These are phyloP conservation scores for Corrigiola litoralis DNA, from an alignment of 179 eudicot genomes.

Conservation along the genomic window DNA sequence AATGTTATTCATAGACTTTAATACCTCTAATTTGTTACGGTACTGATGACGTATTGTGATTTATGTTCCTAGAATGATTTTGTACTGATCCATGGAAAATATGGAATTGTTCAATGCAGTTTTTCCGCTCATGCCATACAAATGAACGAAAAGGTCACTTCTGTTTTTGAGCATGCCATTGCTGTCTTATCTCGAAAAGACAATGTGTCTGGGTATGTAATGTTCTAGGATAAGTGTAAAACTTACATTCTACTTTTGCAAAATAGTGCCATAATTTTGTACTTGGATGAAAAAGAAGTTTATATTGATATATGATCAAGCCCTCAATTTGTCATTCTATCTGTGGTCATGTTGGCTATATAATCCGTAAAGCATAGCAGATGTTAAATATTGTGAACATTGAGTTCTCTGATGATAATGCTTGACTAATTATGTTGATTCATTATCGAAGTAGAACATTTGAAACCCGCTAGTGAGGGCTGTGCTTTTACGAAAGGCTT, in stretches of 20 bases:
- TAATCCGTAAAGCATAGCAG: background rate
- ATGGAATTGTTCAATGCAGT: conserved; percentile 40
- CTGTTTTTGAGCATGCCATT: conserved; percentile 83
- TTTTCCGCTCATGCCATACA: conserved; percentile 94
- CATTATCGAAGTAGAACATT: no score
- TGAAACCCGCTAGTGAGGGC: no score
- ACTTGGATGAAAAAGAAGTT: background rate
- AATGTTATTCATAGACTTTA: conserved; percentile 20
- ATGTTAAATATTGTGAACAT: no score
- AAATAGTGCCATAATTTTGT: background rate
- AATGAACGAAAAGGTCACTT: conserved; percentile 85
- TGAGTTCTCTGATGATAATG: no score
- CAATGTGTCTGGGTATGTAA: conserved; percentile 52
- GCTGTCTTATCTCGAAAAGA: conserved; percentile 74
- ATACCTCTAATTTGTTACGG: background rate
- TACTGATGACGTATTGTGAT: conserved; percentile 5
- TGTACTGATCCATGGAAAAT: conserved; percentile 8
- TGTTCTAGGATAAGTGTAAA: background rate
- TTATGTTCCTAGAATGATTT: background rate
- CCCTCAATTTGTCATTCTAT: no score
- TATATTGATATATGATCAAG: no score
- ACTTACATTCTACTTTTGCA: background rate
- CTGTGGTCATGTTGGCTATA: background rate
- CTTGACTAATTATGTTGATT: no score
- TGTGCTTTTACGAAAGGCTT: no score